Conservation (phyloP, 129 eudicot genomes). For the Escallonia rubra region DNA sequence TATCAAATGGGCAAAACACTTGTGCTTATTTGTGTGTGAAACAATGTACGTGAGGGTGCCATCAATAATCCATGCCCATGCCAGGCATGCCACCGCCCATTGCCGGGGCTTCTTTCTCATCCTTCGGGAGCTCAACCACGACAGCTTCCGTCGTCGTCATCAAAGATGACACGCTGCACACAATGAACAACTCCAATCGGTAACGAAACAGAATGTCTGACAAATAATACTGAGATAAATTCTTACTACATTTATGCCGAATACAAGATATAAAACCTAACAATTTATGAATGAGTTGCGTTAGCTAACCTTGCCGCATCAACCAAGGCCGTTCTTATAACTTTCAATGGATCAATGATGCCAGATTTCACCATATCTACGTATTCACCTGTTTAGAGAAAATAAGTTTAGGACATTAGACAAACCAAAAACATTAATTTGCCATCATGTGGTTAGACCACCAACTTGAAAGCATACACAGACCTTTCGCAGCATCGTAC, state of each 20-base stretch:
- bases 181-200: neutral
- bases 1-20: neutral
- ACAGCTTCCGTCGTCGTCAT: conserved; percentile 86
- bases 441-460: no score
- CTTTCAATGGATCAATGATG: conserved; percentile 83
- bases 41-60: neutral
- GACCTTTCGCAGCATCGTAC: conserved; percentile 89
- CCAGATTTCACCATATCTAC: conserved; percentile 89
- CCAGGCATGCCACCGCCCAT: conserved; percentile 80
- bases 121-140: conserved; percentile 64
- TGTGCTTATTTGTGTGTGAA: neutral
- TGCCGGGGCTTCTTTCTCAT: conserved; percentile 50
- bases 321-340: conserved; percentile 75
- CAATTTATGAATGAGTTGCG: neutral
- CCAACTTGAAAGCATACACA: no score
- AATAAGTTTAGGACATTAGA: neutral
- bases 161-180: conserved; percentile 76
- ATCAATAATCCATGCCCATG: conserved; percentile 53
- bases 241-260: no score
- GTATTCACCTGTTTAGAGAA: conserved; percentile 54
- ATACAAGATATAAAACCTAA: neutral
- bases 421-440: neutral
- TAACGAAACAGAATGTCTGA: no score
- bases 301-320: conserved; percentile 83
- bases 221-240: neutral